Evolutionary conservation across 2,329 filamentous ascomycete species (phyloP), one percentile per base, ranked within the genome.

Genomic region (Ilyonectria mors-panacis): DNA sequence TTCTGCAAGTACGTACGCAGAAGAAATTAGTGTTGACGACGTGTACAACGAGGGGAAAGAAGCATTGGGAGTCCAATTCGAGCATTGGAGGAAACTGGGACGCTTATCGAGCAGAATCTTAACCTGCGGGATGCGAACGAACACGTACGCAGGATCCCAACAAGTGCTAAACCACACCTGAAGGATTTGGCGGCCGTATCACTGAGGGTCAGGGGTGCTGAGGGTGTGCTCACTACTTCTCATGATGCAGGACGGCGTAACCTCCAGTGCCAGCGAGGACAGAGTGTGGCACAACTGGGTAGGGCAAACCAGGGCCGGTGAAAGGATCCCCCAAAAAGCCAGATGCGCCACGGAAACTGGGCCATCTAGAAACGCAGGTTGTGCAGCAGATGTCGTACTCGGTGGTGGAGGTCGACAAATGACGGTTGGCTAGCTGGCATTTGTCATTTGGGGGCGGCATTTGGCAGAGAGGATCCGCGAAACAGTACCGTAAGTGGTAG

Each of bases 101-200:
- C 5, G 50, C 28, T 59, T 37, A 59, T 66, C 37, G 45, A 59
- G 35, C 28, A 23, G 51, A 19, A 53, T 44, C 37, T 50, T 23
- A 35, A 58, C 45, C 39, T 28, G 39, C 37, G 63, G 50, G 59
- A 59, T 55, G 58, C 53, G 62, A 65, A 68, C 57, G 65, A 68
- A 65, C 70, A 73, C 69, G 65, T 65, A 68, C 66, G 58, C 65
- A 61, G 63, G 35, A 17, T 54, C 54, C 45, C 63, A 63, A 62
- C 57, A 58, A 61, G 45, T 57, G 58, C 61, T 35, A 47, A 66
- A 54, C 55, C 56, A 42, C 58, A 60, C 50, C 55, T 59, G 30
- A 53, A 73, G 57, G 65, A 63, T 58, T 63, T 58, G 57, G 37
- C 28, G 57, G 57, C 70, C 60, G 60, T 73, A 65, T 68, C 55